Evolutionary conservation across 306 rosid genomes (phyloP), one percentile per base, ranked within the genome.

Genomic region (Begonia peltatifolia): DNA sequence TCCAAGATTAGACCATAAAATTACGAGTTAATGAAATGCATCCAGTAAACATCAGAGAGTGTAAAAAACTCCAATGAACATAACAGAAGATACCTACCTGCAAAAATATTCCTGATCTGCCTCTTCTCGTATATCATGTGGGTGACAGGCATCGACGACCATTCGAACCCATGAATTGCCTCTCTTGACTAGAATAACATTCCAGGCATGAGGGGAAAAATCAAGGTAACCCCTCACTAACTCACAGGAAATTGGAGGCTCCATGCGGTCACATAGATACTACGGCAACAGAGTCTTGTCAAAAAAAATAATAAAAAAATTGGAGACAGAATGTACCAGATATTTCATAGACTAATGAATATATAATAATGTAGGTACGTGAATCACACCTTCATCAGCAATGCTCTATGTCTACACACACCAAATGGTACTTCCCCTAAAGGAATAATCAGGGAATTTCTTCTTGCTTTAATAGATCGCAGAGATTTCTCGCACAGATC

Each of bases 131-230:
- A 83, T 81, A 68, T 92, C 96, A 68, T 72, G 83, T 5, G 99
- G 99, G 63, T 84, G 93, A 48, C 99, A 92, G 11, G 99, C 96
- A 79, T 92, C 99, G 73, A 92, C 85, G 30, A 92, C 66, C 96
- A 92, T 92, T 51, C 93, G 95, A 75, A 86, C 82, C 80, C 56
- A 62, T 15, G 59, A 49, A 63, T 64, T 69, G 63, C 80, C 87
- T 66, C 71, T 83, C 68, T 86, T 80, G 66, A 86, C 71, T 54
- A 60, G 50, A 73, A 83, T 44, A 47, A 56, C 47, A 61, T 92
- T 92, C 99, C 99, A 92, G 50, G 96, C 99, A 79, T 92, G 99
- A 14, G 96, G 99, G 74, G 74, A 69, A 61, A 83, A 92, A 81
- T 92, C 99, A 73, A 92, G 59, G 76, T 83, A 92, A 68, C 99